Conservation (phyloP, 106 monocot genomes). For the Dendrobium catenatum region DNA sequence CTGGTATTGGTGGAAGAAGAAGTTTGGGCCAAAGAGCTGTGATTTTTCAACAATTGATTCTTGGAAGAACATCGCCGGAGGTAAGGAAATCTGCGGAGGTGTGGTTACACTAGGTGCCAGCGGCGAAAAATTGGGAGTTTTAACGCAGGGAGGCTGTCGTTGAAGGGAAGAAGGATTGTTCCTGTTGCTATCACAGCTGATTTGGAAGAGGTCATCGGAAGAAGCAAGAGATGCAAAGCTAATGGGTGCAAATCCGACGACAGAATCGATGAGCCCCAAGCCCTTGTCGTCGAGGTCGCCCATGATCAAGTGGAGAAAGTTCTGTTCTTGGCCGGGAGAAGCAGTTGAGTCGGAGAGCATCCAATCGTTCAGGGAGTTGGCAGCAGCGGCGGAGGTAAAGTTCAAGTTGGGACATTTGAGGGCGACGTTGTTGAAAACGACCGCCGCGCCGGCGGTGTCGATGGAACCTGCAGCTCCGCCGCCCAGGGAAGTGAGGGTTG, state of each 20-base stretch:
- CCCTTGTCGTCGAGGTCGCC: conserved; percentile 39
- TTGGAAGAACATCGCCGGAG: conserved; percentile 29
- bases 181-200: no score
- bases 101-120: not conserved
- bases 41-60: conserved; percentile 35
- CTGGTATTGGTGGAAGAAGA: conserved; percentile 14
- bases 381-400: conserved; percentile 21
- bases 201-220: no score
- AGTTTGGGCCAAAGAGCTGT: conserved; percentile 13
- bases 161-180: no score
- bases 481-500: conserved; percentile 49
- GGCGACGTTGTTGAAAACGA: conserved; percentile 27
- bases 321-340: conserved; percentile 41
- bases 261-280: conserved; percentile 31
- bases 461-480: conserved; percentile 27
- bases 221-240: not conserved
- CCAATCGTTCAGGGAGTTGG: conserved; percentile 28
- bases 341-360: conserved; percentile 44
- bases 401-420: conserved; percentile 21
- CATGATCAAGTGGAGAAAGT: conserved; percentile 71
- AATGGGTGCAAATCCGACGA: conserved; percentile 28
- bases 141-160: not conserved
- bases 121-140: conserved; percentile 9
- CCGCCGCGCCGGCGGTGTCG: conserved; percentile 49
- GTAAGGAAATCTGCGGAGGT: not conserved